phyloP scores from a whole-genome alignment of 306 rosid genomes.

The Coriaria nepalensis region DNA sequence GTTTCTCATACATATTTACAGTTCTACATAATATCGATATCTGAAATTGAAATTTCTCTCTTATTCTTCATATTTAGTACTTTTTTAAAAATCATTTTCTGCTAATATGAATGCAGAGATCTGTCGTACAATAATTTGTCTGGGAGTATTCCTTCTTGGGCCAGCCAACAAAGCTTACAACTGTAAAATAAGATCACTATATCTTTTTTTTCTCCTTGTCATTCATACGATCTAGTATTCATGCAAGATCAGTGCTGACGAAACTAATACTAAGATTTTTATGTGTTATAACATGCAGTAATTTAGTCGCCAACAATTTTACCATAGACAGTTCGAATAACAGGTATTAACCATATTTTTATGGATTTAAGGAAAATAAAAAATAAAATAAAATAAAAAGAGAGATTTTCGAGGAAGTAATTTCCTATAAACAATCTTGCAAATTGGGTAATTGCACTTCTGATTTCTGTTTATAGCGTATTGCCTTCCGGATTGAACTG shows the following conservation, averaged over 20 bases:
- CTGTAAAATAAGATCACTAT: constrained; percentile 36
- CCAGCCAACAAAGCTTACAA: constrained; percentile 26
- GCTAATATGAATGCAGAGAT: constrained; percentile 47
- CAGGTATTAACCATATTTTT: constrained; percentile 32
- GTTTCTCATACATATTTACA: constrained; percentile 14
- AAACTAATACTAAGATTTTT: constrained; percentile 13
- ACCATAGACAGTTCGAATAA: constrained; percentile 28
- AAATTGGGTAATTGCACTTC: neutral
- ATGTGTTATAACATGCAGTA: constrained; percentile 35
- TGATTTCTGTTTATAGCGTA: constrained; percentile 28
- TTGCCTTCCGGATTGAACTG: constrained; percentile 57
- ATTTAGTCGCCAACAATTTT: constrained; percentile 68
- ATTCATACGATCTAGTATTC: neutral
- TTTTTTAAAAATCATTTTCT: neutral
- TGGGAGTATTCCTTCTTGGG: constrained; percentile 79
- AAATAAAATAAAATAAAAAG: too few species aligned
- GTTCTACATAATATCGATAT: neutral
- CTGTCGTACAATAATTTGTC: constrained; percentile 59
- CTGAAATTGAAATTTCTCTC: too few species aligned
- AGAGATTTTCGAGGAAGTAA: too few species aligned
- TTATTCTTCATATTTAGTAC: too few species aligned
- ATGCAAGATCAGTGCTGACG: constrained; percentile 1
- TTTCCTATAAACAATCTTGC: too few species aligned
- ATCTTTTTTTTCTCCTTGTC: neutral
- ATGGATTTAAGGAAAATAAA: neutral